Conservation (phyloP, 208 protist genomes). For the Leishmania guyanensis region DNA sequence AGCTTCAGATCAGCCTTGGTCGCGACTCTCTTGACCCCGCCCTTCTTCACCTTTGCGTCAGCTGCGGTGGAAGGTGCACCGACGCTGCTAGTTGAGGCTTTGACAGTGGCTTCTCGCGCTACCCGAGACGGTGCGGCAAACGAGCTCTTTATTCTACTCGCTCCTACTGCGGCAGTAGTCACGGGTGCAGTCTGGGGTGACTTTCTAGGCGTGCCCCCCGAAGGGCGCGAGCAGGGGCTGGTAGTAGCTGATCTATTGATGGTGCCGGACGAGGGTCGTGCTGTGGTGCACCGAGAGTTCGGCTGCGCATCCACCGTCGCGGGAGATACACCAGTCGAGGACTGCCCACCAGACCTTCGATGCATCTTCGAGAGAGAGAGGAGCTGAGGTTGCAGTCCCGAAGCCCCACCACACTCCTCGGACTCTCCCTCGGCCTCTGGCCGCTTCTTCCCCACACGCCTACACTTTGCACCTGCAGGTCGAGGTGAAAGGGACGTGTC, state of each 20-base stretch:
- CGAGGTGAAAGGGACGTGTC: background rate
- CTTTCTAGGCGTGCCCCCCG: background rate
- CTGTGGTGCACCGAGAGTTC: conserved; percentile 17
- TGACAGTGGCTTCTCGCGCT: background rate
- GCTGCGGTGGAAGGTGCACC: background rate
- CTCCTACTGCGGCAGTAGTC: background rate
- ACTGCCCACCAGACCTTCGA: background rate
- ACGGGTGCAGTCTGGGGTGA: background rate
- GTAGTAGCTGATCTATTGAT: background rate
- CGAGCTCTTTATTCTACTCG: background rate
- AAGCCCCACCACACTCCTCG: background rate
- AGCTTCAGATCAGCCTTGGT: background rate
- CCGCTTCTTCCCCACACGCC: conserved; percentile 3
- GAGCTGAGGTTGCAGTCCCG: background rate
- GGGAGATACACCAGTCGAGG: background rate
- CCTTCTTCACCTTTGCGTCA: background rate
- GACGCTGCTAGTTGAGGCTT: background rate
- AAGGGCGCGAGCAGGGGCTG: background rate
- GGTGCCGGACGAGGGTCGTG: conserved; percentile 1
- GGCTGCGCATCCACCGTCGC: conserved; percentile 5
- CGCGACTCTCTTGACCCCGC: background rate
- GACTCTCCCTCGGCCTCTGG: background rate
- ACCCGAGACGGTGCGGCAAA: background rate
- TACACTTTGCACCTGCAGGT: background rate
- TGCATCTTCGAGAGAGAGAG: background rate